Conservation (phyloP, 306 rosid genomes). For the Vicia villosa region DNA sequence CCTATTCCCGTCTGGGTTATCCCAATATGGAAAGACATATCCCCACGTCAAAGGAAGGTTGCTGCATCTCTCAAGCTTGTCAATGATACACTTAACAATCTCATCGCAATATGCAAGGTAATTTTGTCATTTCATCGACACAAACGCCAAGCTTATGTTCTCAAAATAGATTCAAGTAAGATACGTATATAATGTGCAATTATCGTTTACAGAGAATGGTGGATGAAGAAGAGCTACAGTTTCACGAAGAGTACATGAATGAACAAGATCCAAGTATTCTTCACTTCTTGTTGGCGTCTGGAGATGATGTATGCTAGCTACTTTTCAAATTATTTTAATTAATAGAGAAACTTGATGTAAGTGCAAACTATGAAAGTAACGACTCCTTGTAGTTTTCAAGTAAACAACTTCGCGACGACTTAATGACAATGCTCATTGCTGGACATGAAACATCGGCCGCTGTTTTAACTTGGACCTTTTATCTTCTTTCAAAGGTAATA, state of each 20-base stretch:
- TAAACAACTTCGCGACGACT: constrained; percentile 98
- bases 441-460: constrained; percentile 99
- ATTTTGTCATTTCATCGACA: constrained; percentile 36
- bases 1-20: constrained; percentile 96
- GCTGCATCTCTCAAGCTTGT: constrained; percentile 82
- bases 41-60: constrained; percentile 87
- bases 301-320: constrained; percentile 74
- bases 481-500: constrained; percentile 83
- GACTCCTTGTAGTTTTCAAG: constrained; percentile 75
- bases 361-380: constrained; percentile 28
- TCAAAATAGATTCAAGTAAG: constrained; percentile 13
- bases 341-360: constrained; percentile 23
- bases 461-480: constrained; percentile 97
- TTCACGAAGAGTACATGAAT: constrained; percentile 93
- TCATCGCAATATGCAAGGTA: constrained; percentile 93
- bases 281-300: constrained; percentile 94
- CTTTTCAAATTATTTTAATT: constrained; percentile 32
- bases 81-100: constrained; percentile 74
- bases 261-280: constrained; percentile 97
- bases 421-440: constrained; percentile 99
- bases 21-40: constrained; percentile 96
- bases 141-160: constrained; percentile 8
- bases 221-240: constrained; percentile 96
- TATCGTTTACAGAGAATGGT: constrained; percentile 81
- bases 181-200: constrained; percentile 14